Conservation (phyloP, 371 early-diverging fungal genomes). For the Apophysomyces ossiformis region DNA sequence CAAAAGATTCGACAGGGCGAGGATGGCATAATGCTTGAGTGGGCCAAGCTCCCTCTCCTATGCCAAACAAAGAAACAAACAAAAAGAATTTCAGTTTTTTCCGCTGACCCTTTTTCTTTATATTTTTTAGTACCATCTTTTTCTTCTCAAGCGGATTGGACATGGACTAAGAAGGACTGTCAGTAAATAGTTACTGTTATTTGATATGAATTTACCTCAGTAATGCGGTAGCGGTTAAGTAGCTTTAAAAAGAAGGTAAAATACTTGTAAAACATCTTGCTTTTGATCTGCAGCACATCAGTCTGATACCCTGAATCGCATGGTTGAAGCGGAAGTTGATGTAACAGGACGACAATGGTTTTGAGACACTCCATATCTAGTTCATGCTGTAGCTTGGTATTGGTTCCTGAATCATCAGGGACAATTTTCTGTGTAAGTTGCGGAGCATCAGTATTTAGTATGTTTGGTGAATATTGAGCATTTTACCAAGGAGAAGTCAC, state of each 20-base stretch:
- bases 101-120: neutral
- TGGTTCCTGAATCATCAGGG: slow-evolving; percentile 48
- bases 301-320: slow-evolving; percentile 68
- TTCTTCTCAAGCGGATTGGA: neutral
- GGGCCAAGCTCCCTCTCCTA: slow-evolving; percentile 63
- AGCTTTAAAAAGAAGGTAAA: slow-evolving; percentile 89
- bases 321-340: slow-evolving; percentile 84
- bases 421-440: slow-evolving; percentile 36
- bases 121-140: neutral
- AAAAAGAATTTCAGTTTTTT: no score
- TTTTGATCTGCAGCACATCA: slow-evolving; percentile 72
- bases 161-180: neutral
- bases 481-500: slow-evolving; percentile 70
- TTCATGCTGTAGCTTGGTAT: slow-evolving; percentile 76
- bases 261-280: slow-evolving; percentile 83
- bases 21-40: slow-evolving; percentile 83
- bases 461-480: neutral
- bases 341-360: slow-evolving; percentile 79
- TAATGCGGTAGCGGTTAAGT: slow-evolving; percentile 79
- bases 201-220: slow-evolving; percentile 46
- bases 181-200: neutral
- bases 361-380: slow-evolving; percentile 85
- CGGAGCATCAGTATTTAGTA: no score
- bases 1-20: slow-evolving; percentile 87
- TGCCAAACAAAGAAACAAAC: neutral